Conservation (phyloP, 1,284 basidiomycete genomes). For the Moesziomyces sp. region DNA sequence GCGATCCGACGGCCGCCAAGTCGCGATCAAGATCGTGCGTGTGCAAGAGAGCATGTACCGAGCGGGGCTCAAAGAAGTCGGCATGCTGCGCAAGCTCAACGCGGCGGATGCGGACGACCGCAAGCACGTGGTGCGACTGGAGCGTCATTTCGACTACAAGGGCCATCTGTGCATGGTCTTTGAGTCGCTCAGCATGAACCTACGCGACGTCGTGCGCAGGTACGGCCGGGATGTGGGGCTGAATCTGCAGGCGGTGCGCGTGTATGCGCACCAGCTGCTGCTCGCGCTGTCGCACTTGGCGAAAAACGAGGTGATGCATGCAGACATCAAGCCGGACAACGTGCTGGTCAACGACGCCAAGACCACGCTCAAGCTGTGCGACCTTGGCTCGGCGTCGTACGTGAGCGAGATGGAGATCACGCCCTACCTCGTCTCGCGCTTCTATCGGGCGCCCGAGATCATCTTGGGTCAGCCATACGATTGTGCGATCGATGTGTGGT, state of each 20-base stretch:
- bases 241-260: constrained; percentile 94
- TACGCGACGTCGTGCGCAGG: constrained; percentile 97
- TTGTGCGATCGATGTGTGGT: constrained; percentile 94
- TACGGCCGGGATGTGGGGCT: constrained; percentile 98
- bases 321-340: constrained; percentile 77
- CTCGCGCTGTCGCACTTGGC: constrained; percentile 84
- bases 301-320: constrained; percentile 94
- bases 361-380: constrained; percentile 91
- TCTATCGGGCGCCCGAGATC: constrained; percentile 98
- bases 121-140: constrained; percentile 90
- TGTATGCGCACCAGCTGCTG: constrained; percentile 96
- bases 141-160: constrained; percentile 93
- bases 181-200: constrained; percentile 92
- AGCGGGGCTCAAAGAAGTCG: constrained; percentile 90
- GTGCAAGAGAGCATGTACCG: constrained; percentile 98
- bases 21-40: constrained; percentile 97
- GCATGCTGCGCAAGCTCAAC: constrained; percentile 85
- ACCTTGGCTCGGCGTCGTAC: constrained; percentile 94
- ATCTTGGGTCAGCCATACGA: constrained; percentile 96
- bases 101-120: constrained; percentile 94
- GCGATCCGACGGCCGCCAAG: constrained; percentile 72
- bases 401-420: constrained; percentile 95
- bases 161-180: constrained; percentile 97
- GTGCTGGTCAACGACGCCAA: constrained; percentile 84
- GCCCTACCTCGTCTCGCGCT: constrained; percentile 95